Evolutionary conservation across 2,329 filamentous ascomycete species (phyloP).

Genomic region (Colletotrichum lupini): DNA sequence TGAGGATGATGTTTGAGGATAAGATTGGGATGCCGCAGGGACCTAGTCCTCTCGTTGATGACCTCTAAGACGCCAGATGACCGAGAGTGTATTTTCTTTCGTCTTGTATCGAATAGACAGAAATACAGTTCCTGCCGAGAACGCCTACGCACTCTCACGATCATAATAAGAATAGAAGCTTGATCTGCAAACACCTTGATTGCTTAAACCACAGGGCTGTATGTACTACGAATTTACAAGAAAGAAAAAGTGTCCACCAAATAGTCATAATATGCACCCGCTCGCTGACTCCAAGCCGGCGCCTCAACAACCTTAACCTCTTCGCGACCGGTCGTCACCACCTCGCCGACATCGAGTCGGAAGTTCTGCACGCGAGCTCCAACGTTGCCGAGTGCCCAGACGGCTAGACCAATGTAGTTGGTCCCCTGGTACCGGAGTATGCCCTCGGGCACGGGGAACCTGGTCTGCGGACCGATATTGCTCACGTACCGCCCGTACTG

Average conservation of each 20-base stretch:
- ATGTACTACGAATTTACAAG: neutral
- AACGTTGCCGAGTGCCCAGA: constrained; percentile 73
- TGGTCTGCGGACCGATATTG: constrained; percentile 80
- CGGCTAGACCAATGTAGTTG: constrained; percentile 75
- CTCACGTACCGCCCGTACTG: constrained; percentile 72
- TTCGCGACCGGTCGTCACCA: constrained; percentile 59
- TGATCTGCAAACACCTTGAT: too few species aligned
- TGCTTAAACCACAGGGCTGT: neutral
- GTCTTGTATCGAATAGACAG: too few species aligned
- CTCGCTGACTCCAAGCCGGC: constrained; percentile 56
- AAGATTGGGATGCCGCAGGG: constrained; percentile 56
- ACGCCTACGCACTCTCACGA: too few species aligned
- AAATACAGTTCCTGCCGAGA: too few species aligned
- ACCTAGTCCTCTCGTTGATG: constrained; percentile 48
- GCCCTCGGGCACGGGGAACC: constrained; percentile 79
- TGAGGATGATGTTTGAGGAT: constrained; percentile 53
- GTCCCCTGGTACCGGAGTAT: constrained; percentile 76
- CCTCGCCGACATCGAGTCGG: constrained; percentile 57
- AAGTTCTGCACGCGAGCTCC: constrained; percentile 69
- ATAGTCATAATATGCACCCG: constrained; percentile 58
- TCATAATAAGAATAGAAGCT: too few species aligned
- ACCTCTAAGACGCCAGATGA: neutral
- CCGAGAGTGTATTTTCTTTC: too few species aligned
- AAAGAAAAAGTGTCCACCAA: neutral
- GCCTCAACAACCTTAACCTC: constrained; percentile 58